These are phyloP conservation scores for Panicum hallii DNA, from an alignment of 202 grass and related monocot genomes.

Conservation along the genomic window DNA sequence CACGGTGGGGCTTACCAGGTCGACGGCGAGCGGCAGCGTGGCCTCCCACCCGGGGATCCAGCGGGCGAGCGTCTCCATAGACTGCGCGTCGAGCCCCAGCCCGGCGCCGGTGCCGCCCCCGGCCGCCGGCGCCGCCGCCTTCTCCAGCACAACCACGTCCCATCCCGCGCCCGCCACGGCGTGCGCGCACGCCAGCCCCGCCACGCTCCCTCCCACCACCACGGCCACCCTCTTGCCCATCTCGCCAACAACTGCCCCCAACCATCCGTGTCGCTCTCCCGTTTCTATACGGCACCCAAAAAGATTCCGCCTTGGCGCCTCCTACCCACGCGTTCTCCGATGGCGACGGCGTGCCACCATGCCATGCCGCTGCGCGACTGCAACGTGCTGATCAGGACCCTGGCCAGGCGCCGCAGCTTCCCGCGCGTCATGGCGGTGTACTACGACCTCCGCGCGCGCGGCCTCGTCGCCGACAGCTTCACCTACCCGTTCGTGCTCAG, in stretches of 20 bases:
- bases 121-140: slow-evolving; percentile 56
- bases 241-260: not conserved
- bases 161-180: slow-evolving; percentile 66
- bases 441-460: slow-evolving; percentile 53
- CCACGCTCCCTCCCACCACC: slow-evolving; percentile 89
- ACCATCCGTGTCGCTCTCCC: slow-evolving; percentile 29
- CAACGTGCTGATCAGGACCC: slow-evolving; percentile 69
- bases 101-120: slow-evolving; percentile 79
- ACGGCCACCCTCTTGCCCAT: slow-evolving; percentile 55
- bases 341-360: slow-evolving; percentile 39
- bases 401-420: slow-evolving; percentile 51
- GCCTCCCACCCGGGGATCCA: slow-evolving; percentile 58
- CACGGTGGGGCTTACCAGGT: slow-evolving; percentile 58
- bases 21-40: slow-evolving; percentile 68
- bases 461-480: slow-evolving; percentile 66
- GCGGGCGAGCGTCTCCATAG: slow-evolving; percentile 60
- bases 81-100: slow-evolving; percentile 79
- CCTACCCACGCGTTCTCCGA: slow-evolving; percentile 35
- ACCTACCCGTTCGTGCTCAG: slow-evolving; percentile 74
- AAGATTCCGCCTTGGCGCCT: slow-evolving; percentile 34
- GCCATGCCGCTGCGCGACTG: slow-evolving; percentile 55
- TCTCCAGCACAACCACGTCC: slow-evolving; percentile 76
- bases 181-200: slow-evolving; percentile 78
- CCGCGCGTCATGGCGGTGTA: slow-evolving; percentile 51
- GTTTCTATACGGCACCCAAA: slow-evolving; percentile 30